Conservation (phyloP, 2,329 filamentous ascomycete species). For the Neofusicoccum sp. region DNA sequence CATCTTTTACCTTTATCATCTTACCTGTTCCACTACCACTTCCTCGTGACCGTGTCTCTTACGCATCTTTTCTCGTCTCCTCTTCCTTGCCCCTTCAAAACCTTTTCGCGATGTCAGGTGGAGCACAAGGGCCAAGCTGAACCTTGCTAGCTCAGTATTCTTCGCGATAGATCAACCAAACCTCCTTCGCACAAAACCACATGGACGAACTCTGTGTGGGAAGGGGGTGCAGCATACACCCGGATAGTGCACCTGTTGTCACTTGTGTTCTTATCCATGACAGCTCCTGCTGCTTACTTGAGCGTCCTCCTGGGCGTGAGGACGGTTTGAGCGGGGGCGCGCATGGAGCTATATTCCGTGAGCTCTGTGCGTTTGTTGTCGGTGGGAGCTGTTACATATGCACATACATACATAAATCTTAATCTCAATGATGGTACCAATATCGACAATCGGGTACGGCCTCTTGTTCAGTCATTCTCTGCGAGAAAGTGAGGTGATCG, state of each 20-base stretch:
- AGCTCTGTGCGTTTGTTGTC: no score
- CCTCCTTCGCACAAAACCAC: neutral
- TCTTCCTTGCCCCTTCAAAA: conserved; percentile 8
- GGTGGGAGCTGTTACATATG: no score
- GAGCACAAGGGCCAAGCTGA: conserved; percentile 55
- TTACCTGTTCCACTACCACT: neutral
- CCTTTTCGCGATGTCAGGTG: conserved; percentile 52
- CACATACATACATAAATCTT: no score
- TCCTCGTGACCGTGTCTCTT: no score
- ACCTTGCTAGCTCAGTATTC: conserved; percentile 58
- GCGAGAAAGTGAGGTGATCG: no score
- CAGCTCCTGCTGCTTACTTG: neutral
- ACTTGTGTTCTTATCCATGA: no score
- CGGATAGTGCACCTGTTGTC: neutral
- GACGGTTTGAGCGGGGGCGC: neutral
- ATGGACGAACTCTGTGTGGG: neutral
- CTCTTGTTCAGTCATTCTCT: no score
- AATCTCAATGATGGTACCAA: no score
- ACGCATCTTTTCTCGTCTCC: no score
- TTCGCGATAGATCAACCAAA: conserved; percentile 50
- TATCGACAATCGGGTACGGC: no score
- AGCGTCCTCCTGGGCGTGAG: neutral
- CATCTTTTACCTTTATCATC: no score
- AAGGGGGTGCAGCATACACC: neutral
- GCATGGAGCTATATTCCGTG: no score